phyloP scores from a whole-genome alignment of 495 filamentous ascomycete genomes.

The Penicillium pulvis region DNA sequence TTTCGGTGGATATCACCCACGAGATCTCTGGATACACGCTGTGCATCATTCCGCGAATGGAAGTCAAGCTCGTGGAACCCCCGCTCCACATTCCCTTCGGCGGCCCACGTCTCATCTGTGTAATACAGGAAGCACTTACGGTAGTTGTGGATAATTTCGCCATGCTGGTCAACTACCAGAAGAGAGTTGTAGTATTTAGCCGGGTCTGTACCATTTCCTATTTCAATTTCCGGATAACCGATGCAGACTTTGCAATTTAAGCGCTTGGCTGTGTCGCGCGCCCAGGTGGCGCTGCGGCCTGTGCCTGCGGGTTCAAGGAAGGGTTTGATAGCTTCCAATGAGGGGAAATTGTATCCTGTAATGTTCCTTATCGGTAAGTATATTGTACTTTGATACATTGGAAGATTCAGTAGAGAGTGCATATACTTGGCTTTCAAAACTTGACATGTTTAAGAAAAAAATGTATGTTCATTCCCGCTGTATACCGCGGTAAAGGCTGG shows the following conservation, averaged over 20 bases:
- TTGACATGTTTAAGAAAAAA: neutral
- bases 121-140: conserved; percentile 89
- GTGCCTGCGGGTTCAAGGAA: conserved; percentile 76
- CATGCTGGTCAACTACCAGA: conserved; percentile 72
- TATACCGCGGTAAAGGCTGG: too few relatives aligned
- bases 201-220: conserved; percentile 12
- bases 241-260: conserved; percentile 80
- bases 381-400: neutral
- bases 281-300: conserved; percentile 81
- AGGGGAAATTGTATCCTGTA: conserved; percentile 91
- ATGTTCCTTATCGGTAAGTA: neutral
- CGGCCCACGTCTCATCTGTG: conserved; percentile 90
- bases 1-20: conserved; percentile 7
- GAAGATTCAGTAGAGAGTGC: neutral
- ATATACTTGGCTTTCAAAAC: neutral
- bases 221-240: conserved; percentile 79
- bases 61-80: conserved; percentile 43
- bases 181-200: conserved; percentile 76
- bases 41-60: conserved; percentile 1
- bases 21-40: neutral
- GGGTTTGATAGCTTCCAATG: conserved; percentile 71
- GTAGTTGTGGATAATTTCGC: conserved; percentile 77
- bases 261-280: conserved; percentile 67
- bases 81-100: conserved; percentile 67
- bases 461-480: too few relatives aligned